phyloP scores from a whole-genome alignment of 2,329 filamentous ascomycete species.

The Xylariales sp. region DNA sequence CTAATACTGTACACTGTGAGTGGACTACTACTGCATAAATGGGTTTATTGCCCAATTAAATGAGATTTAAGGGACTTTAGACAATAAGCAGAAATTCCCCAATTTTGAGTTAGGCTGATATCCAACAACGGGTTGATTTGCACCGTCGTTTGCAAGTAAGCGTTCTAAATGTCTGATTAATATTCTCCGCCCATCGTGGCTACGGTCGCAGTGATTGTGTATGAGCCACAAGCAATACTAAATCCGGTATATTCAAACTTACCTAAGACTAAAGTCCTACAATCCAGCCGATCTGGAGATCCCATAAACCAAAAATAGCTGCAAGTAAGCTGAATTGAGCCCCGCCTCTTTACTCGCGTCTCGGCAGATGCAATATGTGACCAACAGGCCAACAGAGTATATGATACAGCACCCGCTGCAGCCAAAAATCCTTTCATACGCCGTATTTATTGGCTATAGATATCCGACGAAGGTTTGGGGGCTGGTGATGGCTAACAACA shows the following conservation, averaged over 20 bases:
- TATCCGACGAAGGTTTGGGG: background rate
- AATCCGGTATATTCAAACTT: background rate
- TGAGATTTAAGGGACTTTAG: too few relatives aligned
- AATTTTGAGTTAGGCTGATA: too few relatives aligned
- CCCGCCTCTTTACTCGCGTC: conserved; percentile 1
- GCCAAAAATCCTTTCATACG: background rate
- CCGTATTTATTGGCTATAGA: conserved; percentile 8
- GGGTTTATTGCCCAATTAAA: too few relatives aligned
- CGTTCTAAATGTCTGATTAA: too few relatives aligned
- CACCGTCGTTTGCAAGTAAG: too few relatives aligned
- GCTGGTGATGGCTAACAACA: conserved; percentile 2
- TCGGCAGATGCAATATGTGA: background rate
- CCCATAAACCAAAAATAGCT: background rate
- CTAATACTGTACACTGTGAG: too few relatives aligned
- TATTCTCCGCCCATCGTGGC: background rate
- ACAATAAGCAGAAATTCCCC: too few relatives aligned
- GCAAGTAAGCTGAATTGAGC: background rate
- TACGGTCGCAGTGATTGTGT: background rate
- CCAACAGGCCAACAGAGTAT: conserved; percentile 3
- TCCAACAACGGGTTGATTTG: too few relatives aligned
- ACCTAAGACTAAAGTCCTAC: background rate
- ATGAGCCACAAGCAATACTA: background rate
- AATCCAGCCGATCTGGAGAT: background rate
- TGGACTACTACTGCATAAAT: too few relatives aligned
- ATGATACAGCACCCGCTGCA: conserved; percentile 1